Evolutionary conservation across 176 grass and related monocot species (phyloP).

Genomic region (Triticum timopheevii): DNA sequence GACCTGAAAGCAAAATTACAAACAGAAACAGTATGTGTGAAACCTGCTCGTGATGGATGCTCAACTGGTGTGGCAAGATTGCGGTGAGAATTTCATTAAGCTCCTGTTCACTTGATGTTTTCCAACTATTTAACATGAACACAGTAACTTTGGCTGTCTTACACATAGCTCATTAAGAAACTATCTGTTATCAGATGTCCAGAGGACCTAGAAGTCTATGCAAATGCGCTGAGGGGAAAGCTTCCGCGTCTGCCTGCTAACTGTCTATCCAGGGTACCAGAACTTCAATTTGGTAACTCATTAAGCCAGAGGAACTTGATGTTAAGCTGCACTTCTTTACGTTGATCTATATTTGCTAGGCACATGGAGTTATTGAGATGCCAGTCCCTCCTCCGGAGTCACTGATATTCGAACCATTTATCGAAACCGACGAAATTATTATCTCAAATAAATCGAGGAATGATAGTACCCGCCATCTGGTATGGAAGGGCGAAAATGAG

Average conservation of each 20-base stretch:
- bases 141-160: neutral
- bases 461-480: conserved; percentile 46
- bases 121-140: neutral
- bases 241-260: conserved; percentile 76
- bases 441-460: conserved; percentile 61
- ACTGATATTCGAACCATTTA: conserved; percentile 88
- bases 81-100: conserved; percentile 48
- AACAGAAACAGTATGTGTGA: conserved; percentile 79
- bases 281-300: conserved; percentile 11
- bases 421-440: conserved; percentile 90
- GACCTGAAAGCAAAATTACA: conserved; percentile 55
- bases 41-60: conserved; percentile 91
- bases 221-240: conserved; percentile 50
- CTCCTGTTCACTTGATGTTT: neutral
- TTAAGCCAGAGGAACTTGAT: neutral
- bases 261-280: conserved; percentile 74
- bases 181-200: conserved; percentile 50
- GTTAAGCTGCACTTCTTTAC: conserved; percentile 21
- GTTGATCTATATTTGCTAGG: conserved; percentile 50
- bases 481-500: conserved; percentile 69
- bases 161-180: neutral
- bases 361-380: conserved; percentile 95
- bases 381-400: conserved; percentile 65
- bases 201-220: conserved; percentile 79
- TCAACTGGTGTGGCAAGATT: conserved; percentile 98